phyloP scores from a whole-genome alignment of 2,329 filamentous ascomycete genomes.

The Talaromyces sp. region DNA sequence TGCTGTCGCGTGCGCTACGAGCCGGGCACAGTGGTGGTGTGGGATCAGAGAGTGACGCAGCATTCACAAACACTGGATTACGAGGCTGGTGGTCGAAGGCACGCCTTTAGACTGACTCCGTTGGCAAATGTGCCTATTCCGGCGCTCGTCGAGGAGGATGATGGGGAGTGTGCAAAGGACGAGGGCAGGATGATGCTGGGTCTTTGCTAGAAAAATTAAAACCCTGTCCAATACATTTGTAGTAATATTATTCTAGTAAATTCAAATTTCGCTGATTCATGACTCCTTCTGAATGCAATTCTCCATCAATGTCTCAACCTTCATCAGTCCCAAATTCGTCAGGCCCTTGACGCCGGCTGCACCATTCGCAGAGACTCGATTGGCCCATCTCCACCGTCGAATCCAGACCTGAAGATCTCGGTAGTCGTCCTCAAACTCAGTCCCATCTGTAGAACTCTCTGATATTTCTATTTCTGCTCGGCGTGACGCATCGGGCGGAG shows the following conservation, averaged over 20 bases:
- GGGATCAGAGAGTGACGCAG: conserved; percentile 23
- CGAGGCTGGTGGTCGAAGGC: background rate
- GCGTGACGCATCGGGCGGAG: background rate
- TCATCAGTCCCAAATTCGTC: conserved; percentile 2
- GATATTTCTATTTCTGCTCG: background rate
- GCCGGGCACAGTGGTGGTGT: conserved; percentile 19
- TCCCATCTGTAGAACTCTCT: background rate
- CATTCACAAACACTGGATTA: conserved; percentile 4
- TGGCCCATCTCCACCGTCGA: conserved; percentile 1
- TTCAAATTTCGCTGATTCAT: too few species aligned
- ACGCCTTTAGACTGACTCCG: conserved; percentile 1
- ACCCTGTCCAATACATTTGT: background rate
- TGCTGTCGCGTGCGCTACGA: conserved; percentile 21
- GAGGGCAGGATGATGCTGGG: background rate
- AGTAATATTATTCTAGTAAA: background rate
- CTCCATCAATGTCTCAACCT: conserved; percentile 2
- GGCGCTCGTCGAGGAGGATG: background rate
- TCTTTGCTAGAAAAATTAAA: background rate
- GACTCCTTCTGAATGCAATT: background rate
- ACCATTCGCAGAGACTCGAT: background rate
- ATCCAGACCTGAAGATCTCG: background rate
- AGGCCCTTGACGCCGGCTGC: conserved; percentile 1
- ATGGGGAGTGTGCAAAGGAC: conserved; percentile 3
- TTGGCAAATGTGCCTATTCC: conserved; percentile 2
- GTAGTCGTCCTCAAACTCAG: background rate